A percentile compares a stretch with the other conserved stretches of the same genome.
phyloP scores from a whole-genome alignment of 2,329 filamentous ascomycete genomes.

The Monosporascus sp. region DNA sequence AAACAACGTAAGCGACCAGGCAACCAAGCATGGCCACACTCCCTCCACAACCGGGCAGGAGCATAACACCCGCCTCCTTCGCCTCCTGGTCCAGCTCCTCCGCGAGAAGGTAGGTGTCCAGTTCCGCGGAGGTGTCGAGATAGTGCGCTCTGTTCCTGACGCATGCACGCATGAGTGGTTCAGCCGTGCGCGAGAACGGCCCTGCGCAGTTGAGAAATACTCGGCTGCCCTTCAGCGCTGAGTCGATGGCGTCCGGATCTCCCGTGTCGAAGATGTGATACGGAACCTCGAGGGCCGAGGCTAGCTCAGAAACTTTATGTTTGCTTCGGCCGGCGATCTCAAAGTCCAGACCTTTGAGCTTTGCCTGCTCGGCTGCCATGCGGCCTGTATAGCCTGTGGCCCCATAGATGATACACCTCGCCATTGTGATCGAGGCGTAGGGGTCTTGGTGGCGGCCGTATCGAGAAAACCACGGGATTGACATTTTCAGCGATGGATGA shows the following conservation, averaged over 20 bases:
- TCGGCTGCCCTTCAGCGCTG: background rate
- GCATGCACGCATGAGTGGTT: slow-evolving; percentile 13
- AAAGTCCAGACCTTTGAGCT: slow-evolving; percentile 4
- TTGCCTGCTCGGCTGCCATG: slow-evolving; percentile 11
- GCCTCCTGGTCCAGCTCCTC: slow-evolving; percentile 5
- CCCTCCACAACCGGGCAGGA: slow-evolving; percentile 17
- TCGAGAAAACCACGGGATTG: no score
- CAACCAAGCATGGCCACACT: slow-evolving; percentile 16
- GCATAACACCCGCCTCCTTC: slow-evolving; percentile 7
- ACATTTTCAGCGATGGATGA: no score
- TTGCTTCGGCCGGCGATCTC: slow-evolving; percentile 6
- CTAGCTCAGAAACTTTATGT: background rate
- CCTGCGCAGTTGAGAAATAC: slow-evolving; percentile 19
- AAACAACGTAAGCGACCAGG: slow-evolving; percentile 5
- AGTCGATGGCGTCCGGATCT: background rate
- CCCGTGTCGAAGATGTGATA: slow-evolving; percentile 8
- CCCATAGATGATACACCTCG: slow-evolving; percentile 13
- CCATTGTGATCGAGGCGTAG: no score
- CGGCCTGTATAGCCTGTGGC: slow-evolving; percentile 17
- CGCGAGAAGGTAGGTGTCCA: slow-evolving; percentile 12
- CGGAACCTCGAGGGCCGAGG: background rate
- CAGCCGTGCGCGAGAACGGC: slow-evolving; percentile 11
- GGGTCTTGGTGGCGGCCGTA: no score
- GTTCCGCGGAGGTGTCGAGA: slow-evolving; percentile 16
- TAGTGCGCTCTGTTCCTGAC: slow-evolving; percentile 14